Evolutionary conservation across 1,139 yeast genomes (phyloP).

Genomic region (Yamadazyma buinensis): DNA sequence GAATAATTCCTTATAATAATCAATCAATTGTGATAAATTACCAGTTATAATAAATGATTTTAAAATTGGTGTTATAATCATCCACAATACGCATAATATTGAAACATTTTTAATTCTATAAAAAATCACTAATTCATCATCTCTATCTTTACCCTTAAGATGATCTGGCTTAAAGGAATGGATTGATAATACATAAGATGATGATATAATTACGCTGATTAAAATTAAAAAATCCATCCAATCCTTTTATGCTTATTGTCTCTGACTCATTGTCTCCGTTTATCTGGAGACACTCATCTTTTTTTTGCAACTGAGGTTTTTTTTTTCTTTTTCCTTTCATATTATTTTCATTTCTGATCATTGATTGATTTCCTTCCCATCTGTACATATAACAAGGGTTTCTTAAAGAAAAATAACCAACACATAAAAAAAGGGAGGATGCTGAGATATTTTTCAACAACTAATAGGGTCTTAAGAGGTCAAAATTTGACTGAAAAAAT

Average conservation of each 20-base stretch:
- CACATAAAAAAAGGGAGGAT: conserved; percentile 1
- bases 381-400: neutral
- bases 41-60: neutral
- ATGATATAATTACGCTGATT: conserved; percentile 25
- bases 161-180: conserved; percentile 25
- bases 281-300: too few relatives aligned
- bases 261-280: conserved; percentile 25
- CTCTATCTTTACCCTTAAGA: conserved; percentile 28
- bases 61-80: neutral
- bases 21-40: neutral
- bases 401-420: neutral
- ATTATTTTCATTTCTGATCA: too few relatives aligned
- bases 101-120: conserved; percentile 37
- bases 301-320: too few relatives aligned
- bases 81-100: conserved; percentile 20
- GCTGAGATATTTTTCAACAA: conserved; percentile 12
- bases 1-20: conserved; percentile 2
- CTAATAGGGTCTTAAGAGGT: conserved; percentile 29
- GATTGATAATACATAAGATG: conserved; percentile 40
- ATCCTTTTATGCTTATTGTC: conserved; percentile 16
- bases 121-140: conserved; percentile 40
- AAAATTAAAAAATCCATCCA: conserved; percentile 16
- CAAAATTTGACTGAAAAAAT: conserved; percentile 94
- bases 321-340: neutral
- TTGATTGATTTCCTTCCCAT: too few relatives aligned